Evolutionary conservation across 495 filamentous ascomycete genomes (phyloP), one percentile per base, ranked within the genome.

Genomic region (Astrothelium subdiscretum): DNA sequence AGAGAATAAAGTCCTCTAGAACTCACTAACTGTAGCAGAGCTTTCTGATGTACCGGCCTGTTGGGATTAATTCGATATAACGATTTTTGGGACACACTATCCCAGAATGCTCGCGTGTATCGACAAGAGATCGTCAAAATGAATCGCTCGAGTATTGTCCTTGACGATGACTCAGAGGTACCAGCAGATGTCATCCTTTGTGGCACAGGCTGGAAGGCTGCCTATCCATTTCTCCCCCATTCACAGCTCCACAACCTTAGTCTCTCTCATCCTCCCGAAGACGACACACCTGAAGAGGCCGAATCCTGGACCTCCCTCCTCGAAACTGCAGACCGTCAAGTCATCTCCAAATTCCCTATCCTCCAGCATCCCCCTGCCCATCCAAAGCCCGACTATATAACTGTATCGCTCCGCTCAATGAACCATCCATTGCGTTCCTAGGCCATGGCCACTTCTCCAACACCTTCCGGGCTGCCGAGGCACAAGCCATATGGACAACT

Each of bases 401-500:
- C 32, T 32, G 27, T 44, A 64, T 61, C 35, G 42, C 35, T 27
- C 59, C 61, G 4, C 38, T 61, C 51, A 24, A 60, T 26, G 75
- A 78, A 65, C 62, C 67, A 31, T 75, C 73, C 24, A 78, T 79
- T 40, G 70, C 69, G 20, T 78, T 80, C 61, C 64, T 80, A 22
- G 72, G 76, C n/a, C 62, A 73, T 32, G 52, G 69, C 18, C 40
- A 63, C 10, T 58, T 75, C 12, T 62, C 68, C 2, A 77, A 77
- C 52, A 65, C 70, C 44, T 77, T 77, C 64, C 69, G 68, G 61
- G 71, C 63, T 10, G 74, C 73, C 40, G 74, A 78, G 65, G 70
- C 69, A n/a, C 78, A 80, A 64, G 67, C 77, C 10, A 72, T 78
- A 15, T 80, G 74, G 72, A 74, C 75, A 20, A 74, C 73, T 18